These are phyloP conservation scores for Fusarium tanahbumbuense DNA, from an alignment of 2,329 filamentous ascomycete species.

Conservation along the genomic window DNA sequence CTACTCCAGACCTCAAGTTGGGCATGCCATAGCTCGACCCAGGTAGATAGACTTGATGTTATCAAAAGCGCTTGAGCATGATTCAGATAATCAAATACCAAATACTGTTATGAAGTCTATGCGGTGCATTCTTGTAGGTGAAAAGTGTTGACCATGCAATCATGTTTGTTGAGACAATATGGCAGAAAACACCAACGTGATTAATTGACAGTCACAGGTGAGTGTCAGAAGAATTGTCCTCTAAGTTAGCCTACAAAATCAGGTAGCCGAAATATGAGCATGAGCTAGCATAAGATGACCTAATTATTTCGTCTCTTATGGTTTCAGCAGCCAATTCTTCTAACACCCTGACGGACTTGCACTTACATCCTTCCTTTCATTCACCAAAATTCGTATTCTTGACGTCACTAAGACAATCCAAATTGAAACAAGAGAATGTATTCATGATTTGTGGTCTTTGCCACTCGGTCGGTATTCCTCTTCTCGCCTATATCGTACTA, in stretches of 20 bases:
- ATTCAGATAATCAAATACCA: neutral
- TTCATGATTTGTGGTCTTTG: constrained; percentile 11
- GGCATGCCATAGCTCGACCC: neutral
- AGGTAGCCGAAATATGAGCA: too few relatives aligned
- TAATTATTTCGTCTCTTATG: too few relatives aligned
- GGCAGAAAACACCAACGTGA: neutral
- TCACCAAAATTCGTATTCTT: neutral
- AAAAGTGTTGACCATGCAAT: accelerated
- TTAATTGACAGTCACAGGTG: too few relatives aligned
- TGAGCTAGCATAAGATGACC: too few relatives aligned
- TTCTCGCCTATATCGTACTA: neutral
- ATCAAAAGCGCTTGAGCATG: too few relatives aligned
- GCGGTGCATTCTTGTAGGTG: neutral
- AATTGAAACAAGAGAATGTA: neutral
- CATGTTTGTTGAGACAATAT: neutral
- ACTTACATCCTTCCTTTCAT: too few relatives aligned
- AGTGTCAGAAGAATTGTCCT: too few relatives aligned
- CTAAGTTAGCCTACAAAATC: too few relatives aligned
- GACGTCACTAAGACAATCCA: neutral
- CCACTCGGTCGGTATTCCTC: neutral
- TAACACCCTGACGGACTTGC: too few relatives aligned
- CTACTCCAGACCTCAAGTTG: neutral
- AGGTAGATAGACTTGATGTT: neutral
- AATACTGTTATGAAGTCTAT: neutral
- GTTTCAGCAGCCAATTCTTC: too few relatives aligned